A percentile compares a stretch with the other conserved stretches of the same genome.
These are phyloP conservation scores for Aspergillus oerlinghausenensis DNA, from an alignment of 2,329 filamentous ascomycete species.

Conservation along the genomic window DNA sequence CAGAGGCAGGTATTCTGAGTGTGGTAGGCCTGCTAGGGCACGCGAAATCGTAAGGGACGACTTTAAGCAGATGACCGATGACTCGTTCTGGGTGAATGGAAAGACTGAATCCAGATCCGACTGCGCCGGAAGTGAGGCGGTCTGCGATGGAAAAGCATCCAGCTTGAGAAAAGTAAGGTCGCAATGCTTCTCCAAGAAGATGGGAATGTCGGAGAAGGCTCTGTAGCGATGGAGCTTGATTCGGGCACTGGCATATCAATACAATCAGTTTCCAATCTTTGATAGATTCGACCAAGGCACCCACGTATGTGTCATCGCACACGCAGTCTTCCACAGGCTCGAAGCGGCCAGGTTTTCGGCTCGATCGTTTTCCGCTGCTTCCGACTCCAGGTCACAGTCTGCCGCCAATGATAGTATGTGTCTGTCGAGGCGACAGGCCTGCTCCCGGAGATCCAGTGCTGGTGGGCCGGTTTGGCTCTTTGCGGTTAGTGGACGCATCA, in stretches of 20 bases:
- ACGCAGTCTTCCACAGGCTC: conserved; percentile 15
- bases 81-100: conserved; percentile 22
- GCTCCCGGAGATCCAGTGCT: not conserved
- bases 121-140: not conserved
- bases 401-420: not conserved
- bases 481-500: conserved; percentile 7
- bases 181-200: conserved; percentile 22
- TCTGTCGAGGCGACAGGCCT: not conserved
- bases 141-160: not conserved
- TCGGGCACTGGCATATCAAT: conserved; percentile 12
- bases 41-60: conserved; percentile 17
- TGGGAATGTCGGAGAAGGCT: conserved; percentile 21
- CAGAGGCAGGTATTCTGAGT: conserved; percentile 3
- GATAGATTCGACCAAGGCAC: not conserved
- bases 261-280: not conserved
- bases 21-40: conserved; percentile 13
- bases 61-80: conserved; percentile 21
- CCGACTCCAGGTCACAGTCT: not conserved
- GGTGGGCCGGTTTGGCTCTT: conserved; percentile 6
- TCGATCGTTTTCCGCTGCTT: not conserved
- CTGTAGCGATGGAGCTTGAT: conserved; percentile 20
- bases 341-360: conserved; percentile 9
- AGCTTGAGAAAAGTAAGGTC: conserved; percentile 18
- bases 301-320: conserved; percentile 17
- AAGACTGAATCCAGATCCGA: conserved; percentile 9